A percentile compares a stretch with the other conserved stretches of the same genome.
Conservation (phyloP, 73 alveolate genomes). For the Paramecium pentaurelia region DNA sequence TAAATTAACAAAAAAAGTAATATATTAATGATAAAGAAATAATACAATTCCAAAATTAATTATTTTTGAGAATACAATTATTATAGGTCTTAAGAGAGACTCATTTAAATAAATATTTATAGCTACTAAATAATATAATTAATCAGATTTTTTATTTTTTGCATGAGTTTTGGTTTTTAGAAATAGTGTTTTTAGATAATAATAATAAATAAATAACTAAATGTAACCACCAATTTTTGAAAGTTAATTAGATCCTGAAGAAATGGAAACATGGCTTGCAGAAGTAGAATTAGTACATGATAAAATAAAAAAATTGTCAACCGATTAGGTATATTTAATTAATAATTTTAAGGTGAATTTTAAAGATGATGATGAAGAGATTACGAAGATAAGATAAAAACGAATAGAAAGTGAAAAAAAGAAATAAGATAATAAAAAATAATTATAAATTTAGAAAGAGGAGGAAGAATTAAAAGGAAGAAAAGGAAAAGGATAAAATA, state of each 20-base stretch:
- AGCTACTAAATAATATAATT: too few relatives aligned
- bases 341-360: neutral
- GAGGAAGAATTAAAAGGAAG: constrained; percentile 82
- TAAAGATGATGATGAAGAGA: constrained; percentile 77
- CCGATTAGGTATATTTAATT: constrained; percentile 74
- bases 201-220: too few relatives aligned
- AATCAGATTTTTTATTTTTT: too few relatives aligned
- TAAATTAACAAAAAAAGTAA: too few relatives aligned
- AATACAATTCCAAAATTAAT: too few relatives aligned
- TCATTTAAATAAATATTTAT: too few relatives aligned
- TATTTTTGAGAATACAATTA: too few relatives aligned
- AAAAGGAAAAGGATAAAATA: constrained; percentile 94
- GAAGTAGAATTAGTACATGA: constrained; percentile 60
- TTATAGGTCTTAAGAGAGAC: too few relatives aligned
- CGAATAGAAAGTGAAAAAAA: constrained; percentile 69
- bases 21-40: too few relatives aligned
- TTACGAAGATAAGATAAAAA: constrained; percentile 68
- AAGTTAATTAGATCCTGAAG: constrained; percentile 27
- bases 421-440: constrained; percentile 63
- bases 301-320: constrained; percentile 24
- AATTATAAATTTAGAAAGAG: constrained; percentile 69
- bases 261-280: constrained; percentile 59
- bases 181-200: too few relatives aligned
- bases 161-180: too few relatives aligned
- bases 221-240: neutral